phyloP scores from a whole-genome alignment of 257 asterid genomes.

The Solanum bulbocastanum region DNA sequence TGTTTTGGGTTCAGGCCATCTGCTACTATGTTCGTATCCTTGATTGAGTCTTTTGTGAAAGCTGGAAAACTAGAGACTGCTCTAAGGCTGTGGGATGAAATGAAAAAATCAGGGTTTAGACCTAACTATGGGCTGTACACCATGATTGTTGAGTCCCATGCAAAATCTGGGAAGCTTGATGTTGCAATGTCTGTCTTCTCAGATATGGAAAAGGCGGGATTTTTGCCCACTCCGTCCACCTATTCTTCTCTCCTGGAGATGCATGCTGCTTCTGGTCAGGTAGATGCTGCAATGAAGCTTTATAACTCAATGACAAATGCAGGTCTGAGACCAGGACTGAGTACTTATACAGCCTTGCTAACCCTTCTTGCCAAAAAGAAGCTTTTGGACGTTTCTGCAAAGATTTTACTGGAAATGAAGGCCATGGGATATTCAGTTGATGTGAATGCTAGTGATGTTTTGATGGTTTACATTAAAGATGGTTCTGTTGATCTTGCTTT shows the following conservation, averaged over 20 bases:
- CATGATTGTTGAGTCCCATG: conserved; percentile 86
- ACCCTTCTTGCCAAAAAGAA: conserved; percentile 82
- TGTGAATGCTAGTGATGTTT: conserved; percentile 92
- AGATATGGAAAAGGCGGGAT: conserved; percentile 94
- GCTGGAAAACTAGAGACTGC: conserved; percentile 87
- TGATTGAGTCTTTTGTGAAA: conserved; percentile 79
- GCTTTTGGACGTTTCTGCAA: conserved; percentile 94
- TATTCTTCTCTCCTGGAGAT: conserved; percentile 89
- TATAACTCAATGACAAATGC: conserved; percentile 95
- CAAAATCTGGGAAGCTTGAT: conserved; percentile 94
- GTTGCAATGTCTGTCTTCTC: conserved; percentile 79
- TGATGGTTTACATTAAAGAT: conserved; percentile 88
- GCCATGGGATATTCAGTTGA: conserved; percentile 94
- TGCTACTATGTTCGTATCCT: conserved; percentile 73
- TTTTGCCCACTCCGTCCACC: conserved; percentile 91
- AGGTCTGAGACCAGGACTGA: conserved; percentile 75
- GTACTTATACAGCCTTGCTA: conserved; percentile 69
- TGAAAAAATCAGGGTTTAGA: conserved; percentile 81
- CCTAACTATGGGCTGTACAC: conserved; percentile 92
- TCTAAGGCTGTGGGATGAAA: conserved; percentile 82
- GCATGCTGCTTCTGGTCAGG: conserved; percentile 89
- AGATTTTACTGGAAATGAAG: conserved; percentile 94
- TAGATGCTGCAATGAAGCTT: conserved; percentile 85
- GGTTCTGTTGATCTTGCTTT: conserved; percentile 87
- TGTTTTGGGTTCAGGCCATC: conserved; percentile 82